Base-by-base conservation (phyloP, 345 rosid species). In the Moringa oleifera region DNA sequence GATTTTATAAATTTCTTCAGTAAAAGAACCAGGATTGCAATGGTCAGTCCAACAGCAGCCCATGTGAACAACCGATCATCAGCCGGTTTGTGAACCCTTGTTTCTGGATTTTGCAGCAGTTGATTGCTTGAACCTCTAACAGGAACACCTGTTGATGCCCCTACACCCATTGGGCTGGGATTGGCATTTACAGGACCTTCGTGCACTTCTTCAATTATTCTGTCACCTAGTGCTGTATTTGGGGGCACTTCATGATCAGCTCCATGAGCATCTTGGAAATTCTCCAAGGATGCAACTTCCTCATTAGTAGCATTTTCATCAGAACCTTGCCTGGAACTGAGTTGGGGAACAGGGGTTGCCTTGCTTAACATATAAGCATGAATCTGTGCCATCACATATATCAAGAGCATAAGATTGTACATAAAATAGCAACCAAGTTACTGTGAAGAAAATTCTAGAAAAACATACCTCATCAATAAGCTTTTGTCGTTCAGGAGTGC, bases 11-110 rank as follows among this genome's bases (percentile, higher is more conserved):
- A 85, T 78, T 94, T 94, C 82, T 88, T 90, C 71, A 93, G 73
- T 68, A 93, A 74, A 66, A 93, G 97, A 75, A 77, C 90, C 75
- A 90, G 50, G 62, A 90, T 93, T 18, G 97, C 97, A 13, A 94
- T 58, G 33, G 96, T 77, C 45, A 94, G 92, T 58, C 96, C 99
- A 49, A 88, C 84, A 0, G 91, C 95, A 11, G 98, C 97, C 96
- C 69, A 80, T 0, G 94, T 86, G 73, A 90, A 85, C 56, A 93
- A 24, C 31, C 86, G 82, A 68, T 93, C 98, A 63, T 88, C 98
- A 19, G 81, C 86, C 20, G 87, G 88, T 71, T 58, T 88, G 55
- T 79, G 92, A 65, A 75, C 78, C 76, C 76, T 74, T 19, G 57
- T 71, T 55, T 23, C 76, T 18, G 69, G 61, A 53, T 28, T 80